Conservation (phyloP, 352 stramenopile species). For the Phytophthora pseudosyringae region DNA sequence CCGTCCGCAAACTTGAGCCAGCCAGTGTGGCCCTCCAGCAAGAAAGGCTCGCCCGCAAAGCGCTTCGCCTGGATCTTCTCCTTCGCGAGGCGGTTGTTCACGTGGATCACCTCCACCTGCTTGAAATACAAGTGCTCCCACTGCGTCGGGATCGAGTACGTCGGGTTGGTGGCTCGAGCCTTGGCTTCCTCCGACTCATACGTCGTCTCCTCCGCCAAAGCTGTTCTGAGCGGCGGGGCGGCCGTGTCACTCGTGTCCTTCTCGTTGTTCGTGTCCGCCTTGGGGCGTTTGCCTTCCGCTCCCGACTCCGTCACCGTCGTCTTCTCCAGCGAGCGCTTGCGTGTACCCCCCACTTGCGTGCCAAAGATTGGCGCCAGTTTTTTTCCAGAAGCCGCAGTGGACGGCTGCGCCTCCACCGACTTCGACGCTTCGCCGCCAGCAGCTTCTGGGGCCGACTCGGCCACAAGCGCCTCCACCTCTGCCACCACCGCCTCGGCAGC, state of each 20-base stretch:
- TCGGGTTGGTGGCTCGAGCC: conserved; percentile 51
- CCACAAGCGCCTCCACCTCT: conserved; percentile 22
- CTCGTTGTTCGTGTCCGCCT: conserved; percentile 9
- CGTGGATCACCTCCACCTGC: conserved; percentile 69
- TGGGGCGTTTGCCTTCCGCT: conserved; percentile 27
- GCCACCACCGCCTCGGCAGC: conserved; percentile 27
- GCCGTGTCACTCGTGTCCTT: neutral
- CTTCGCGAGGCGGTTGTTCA: conserved; percentile 55
- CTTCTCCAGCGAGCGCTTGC: conserved; percentile 53
- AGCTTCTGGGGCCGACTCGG: neutral
- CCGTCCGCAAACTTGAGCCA: conserved; percentile 74
- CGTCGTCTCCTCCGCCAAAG: conserved; percentile 26
- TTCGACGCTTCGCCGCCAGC: conserved; percentile 5
- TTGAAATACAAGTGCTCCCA: conserved; percentile 77
- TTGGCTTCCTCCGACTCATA: conserved; percentile 42
- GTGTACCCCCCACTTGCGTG: conserved; percentile 24
- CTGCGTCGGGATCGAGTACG: conserved; percentile 69
- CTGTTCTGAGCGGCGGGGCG: conserved; percentile 25
- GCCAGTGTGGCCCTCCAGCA: conserved; percentile 66
- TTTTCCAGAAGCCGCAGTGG: conserved; percentile 6
- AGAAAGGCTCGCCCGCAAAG: conserved; percentile 72
- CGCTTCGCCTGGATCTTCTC: conserved; percentile 70
- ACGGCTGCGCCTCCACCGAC: neutral
- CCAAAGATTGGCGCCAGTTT: conserved; percentile 41
- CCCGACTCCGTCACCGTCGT: conserved; percentile 7